Evolutionary conservation across 106 monocot genomes (phyloP).

Genomic region (Allium cepa): DNA sequence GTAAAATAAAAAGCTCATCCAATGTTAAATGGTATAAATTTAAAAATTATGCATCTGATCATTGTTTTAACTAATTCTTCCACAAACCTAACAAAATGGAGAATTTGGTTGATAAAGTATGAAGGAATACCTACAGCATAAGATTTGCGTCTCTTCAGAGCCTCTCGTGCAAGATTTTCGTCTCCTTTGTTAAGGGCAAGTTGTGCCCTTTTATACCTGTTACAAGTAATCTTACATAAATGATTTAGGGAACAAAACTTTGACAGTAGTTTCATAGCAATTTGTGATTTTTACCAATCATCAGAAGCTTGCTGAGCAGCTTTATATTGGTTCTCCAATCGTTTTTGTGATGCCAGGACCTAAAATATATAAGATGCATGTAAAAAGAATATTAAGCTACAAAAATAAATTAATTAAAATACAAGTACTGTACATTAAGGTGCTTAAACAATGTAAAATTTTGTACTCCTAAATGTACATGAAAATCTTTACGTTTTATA

Average conservation of each 20-base stretch:
- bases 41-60: too few relatives aligned
- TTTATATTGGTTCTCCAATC: conserved; percentile 94
- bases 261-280: too few relatives aligned
- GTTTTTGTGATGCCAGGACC: conserved; percentile 94
- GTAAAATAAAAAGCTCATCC: too few relatives aligned
- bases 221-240: background rate
- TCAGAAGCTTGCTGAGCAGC: conserved; percentile 84
- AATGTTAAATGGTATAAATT: too few relatives aligned
- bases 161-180: conserved; percentile 97
- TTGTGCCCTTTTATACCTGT: conserved; percentile 90
- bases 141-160: conserved; percentile 93
- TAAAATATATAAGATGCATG: conserved; percentile 17
- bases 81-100: background rate
- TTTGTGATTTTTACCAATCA: conserved; percentile 55
- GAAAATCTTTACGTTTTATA: too few relatives aligned
- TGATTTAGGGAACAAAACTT: too few relatives aligned
- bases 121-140: conserved; percentile 70
- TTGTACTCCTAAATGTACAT: too few relatives aligned
- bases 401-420: background rate
- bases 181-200: conserved; percentile 96
- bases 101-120: background rate
- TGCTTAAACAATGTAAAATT: too few relatives aligned
- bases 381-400: background rate
- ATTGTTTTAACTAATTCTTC: background rate
- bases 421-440: too few relatives aligned